Conservation (phyloP, 2,329 filamentous ascomycete genomes). For the Chaetomiaceae sp. region DNA sequence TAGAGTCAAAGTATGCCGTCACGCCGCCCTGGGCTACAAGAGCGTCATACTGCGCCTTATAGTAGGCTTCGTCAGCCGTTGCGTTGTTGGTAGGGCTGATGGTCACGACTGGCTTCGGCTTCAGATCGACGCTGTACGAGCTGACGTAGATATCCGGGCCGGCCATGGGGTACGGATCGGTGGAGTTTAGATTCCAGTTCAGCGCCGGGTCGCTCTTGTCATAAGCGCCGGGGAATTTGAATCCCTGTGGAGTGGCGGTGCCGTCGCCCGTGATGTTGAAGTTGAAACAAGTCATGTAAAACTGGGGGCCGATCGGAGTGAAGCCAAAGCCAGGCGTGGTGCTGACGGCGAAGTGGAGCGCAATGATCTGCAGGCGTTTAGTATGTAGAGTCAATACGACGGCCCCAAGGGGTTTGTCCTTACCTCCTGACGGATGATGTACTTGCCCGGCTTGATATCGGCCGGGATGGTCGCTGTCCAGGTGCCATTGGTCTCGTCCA, state of each 20-base stretch:
- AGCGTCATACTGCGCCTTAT: neutral
- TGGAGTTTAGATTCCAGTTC: neutral
- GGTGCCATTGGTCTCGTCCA: conserved; percentile 15
- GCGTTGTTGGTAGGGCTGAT: neutral
- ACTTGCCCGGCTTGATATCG: conserved; percentile 18
- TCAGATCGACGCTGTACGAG: neutral
- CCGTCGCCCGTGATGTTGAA: conserved; percentile 19
- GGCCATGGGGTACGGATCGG: neutral
- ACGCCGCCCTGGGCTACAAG: neutral
- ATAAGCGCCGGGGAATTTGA: conserved; percentile 18
- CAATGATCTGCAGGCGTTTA: conserved; percentile 9
- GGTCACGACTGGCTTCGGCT: neutral
- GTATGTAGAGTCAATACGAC: neutral
- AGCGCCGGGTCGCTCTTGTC: conserved; percentile 1
- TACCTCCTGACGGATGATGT: conserved; percentile 19
- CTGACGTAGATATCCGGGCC: neutral
- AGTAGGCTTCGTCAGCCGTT: neutral
- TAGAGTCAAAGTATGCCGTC: conserved; percentile 1
- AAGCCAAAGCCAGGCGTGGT: conserved; percentile 7
- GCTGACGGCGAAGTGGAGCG: conserved; percentile 14
- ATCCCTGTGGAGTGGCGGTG: conserved; percentile 12
- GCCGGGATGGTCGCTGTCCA: conserved; percentile 18
- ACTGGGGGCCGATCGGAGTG: conserved; percentile 15
- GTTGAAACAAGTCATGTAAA: conserved; percentile 21
- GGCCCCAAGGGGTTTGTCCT: neutral